Conservation (phyloP, 768 basidiomycete species). For the Mycena rosella region DNA sequence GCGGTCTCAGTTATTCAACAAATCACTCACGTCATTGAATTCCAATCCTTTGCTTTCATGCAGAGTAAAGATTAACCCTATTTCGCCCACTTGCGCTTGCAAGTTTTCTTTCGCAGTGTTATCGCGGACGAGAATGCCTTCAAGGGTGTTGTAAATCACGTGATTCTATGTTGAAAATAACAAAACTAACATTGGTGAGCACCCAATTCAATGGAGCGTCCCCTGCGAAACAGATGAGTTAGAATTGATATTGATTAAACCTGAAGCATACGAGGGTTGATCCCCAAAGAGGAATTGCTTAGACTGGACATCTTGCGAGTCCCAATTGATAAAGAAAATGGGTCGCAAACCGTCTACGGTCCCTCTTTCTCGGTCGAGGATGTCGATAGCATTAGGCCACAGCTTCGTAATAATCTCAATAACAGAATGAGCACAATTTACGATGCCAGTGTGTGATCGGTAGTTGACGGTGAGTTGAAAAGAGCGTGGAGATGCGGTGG, state of each 20-base stretch:
- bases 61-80: slow-evolving; percentile 71
- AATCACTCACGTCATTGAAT: slow-evolving; percentile 67
- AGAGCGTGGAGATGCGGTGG: slow-evolving; percentile 43
- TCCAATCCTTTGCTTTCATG: slow-evolving; percentile 77
- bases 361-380: slow-evolving; percentile 66
- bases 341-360: slow-evolving; percentile 67
- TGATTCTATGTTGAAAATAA: background rate
- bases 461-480: slow-evolving; percentile 78
- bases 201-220: slow-evolving; percentile 67
- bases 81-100: slow-evolving; percentile 64
- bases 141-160: background rate
- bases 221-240: slow-evolving; percentile 45
- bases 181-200: slow-evolving; percentile 70
- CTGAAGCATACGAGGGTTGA: slow-evolving; percentile 49
- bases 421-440: slow-evolving; percentile 74
- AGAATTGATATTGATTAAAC: background rate
- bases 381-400: slow-evolving; percentile 77
- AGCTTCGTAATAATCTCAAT: slow-evolving; percentile 70
- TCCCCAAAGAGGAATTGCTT: slow-evolving; percentile 72
- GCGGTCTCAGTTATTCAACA: background rate
- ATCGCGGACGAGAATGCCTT: slow-evolving; percentile 80
- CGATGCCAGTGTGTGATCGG: slow-evolving; percentile 79
- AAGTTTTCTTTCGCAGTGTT: slow-evolving; percentile 62
- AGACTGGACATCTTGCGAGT: slow-evolving; percentile 56
- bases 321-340: slow-evolving; percentile 66